A percentile compares a stretch with the other conserved stretches of the same genome.
Conservation (phyloP, 441 rosid genomes). For the Pelargonium fulgidum region DNA sequence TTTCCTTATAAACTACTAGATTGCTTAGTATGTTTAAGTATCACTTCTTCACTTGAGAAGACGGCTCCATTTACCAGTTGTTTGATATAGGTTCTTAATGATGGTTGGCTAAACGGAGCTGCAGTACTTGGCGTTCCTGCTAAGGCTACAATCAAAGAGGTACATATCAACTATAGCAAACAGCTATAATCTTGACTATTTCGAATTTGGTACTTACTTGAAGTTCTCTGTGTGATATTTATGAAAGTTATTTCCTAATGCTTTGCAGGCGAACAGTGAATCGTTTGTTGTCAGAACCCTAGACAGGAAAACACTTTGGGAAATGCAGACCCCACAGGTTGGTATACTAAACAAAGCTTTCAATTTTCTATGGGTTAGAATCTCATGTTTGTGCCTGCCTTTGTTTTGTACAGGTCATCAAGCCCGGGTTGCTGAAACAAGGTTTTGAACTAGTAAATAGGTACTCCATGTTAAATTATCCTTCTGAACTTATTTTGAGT, state of each 20-base stretch:
- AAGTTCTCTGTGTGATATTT: not conserved
- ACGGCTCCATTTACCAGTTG: conserved; percentile 8
- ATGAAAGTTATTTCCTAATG: conserved; percentile 6
- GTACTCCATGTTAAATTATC: conserved; percentile 27
- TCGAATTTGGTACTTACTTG: not conserved
- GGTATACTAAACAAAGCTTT: not conserved
- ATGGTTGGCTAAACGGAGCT: conserved; percentile 72
- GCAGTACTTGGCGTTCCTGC: conserved; percentile 92
- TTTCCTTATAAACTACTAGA: not conserved
- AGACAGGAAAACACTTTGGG: conserved; percentile 89
- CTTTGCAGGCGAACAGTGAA: conserved; percentile 55
- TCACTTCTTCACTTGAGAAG: conserved; percentile 3
- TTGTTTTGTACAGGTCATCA: conserved; percentile 51
- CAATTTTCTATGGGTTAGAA: not conserved
- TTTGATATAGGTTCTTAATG: conserved; percentile 59
- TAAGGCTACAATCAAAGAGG: conserved; percentile 98
- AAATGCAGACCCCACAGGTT: conserved; percentile 99
- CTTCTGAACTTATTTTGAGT: not conserved
- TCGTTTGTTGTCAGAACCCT: conserved; percentile 78
- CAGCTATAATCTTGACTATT: conserved; percentile 2
- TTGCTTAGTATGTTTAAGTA: not conserved
- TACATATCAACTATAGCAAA: conserved; percentile 21
- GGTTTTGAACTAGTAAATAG: conserved; percentile 88
- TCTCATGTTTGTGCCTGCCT: conserved; percentile 1
- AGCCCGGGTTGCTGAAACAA: conserved; percentile 61